phyloP scores from a whole-genome alignment of 495 filamentous ascomycete genomes.

The Lasiosphaeriaceae sp. region DNA sequence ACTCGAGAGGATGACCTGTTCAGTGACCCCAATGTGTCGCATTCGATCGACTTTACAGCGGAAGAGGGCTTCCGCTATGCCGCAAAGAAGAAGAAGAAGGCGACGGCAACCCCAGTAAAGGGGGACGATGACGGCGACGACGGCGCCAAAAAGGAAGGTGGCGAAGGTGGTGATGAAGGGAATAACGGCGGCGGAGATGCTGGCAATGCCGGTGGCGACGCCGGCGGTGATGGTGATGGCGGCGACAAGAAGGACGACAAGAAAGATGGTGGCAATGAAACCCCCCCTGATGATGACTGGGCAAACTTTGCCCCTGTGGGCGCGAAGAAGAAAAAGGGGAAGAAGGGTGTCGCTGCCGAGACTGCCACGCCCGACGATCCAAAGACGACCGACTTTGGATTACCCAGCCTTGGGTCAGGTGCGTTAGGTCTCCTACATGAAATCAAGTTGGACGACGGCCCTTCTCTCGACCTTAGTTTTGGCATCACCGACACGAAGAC shows the following conservation, averaged over 20 bases:
- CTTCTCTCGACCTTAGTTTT: conserved; percentile 36
- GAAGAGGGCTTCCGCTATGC: conserved; percentile 43
- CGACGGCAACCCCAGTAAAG: conserved; percentile 11
- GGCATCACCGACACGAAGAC: conserved; percentile 28
- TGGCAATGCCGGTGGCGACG: conserved; percentile 25
- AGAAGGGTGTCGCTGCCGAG: conserved; percentile 26
- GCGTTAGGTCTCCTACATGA: conserved; percentile 41
- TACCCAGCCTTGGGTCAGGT: conserved; percentile 16
- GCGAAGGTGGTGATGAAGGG: conserved; percentile 20
- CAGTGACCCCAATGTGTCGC: conserved; percentile 27
- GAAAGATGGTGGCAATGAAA: conserved; percentile 24
- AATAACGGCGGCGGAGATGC: conserved; percentile 20
- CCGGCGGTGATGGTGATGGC: conserved; percentile 27
- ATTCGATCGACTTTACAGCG: conserved; percentile 41
- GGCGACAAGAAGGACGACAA: conserved; percentile 29
- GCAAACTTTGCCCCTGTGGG: conserved; percentile 9
- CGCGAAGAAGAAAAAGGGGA: conserved; percentile 46
- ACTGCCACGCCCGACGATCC: conserved; percentile 14
- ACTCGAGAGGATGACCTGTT: conserved; percentile 19
- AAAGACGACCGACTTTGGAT: conserved; percentile 17
- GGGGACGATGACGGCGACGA: conserved; percentile 7
- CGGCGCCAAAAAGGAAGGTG: conserved; percentile 45
- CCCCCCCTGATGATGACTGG: conserved; percentile 20
- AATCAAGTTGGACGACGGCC: conserved; percentile 46
- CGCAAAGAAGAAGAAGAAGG: conserved; percentile 38